A percentile compares a stretch with the other conserved stretches of the same genome.
These are phyloP conservation scores for Canavalia ensiformis DNA, from an alignment of 306 rosid genomes.

Conservation along the genomic window DNA sequence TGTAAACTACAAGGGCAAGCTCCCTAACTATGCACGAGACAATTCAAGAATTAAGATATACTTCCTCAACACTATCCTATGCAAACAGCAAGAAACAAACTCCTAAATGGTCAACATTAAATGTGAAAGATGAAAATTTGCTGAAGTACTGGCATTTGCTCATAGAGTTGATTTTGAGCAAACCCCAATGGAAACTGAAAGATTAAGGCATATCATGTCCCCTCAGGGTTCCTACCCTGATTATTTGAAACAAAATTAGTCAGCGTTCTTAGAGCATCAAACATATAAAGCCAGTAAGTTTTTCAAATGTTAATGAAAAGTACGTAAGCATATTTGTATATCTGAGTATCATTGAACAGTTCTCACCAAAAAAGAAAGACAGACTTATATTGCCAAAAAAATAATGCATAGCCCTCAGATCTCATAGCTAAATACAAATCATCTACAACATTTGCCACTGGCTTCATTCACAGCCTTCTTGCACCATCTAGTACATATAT, in stretches of 20 bases:
- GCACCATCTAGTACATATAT: conserved; percentile 13
- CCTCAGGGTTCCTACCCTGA: not conserved
- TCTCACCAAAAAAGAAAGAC: not conserved
- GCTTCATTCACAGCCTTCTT: conserved; percentile 47
- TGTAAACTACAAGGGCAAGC: not conserved
- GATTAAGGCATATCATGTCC: not conserved
- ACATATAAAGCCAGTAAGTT: not conserved
- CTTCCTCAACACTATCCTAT: not conserved
- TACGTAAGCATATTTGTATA: not conserved
- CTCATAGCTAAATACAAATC: conserved; percentile 49
- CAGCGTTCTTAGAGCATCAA: not conserved
- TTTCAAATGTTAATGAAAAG: not conserved
- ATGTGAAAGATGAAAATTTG: not conserved
- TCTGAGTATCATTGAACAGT: not conserved
- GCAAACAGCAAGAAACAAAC: not conserved
- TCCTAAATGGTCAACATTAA: not conserved
- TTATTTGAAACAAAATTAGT: not conserved
- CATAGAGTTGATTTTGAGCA: not conserved
- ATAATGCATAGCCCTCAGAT: conserved; percentile 47
- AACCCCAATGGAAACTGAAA: not conserved
- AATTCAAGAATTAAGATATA: not conserved
- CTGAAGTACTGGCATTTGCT: not conserved
- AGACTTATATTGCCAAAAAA: not conserved
- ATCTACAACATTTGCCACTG: conserved; percentile 24
- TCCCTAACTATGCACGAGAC: not conserved